A percentile compares a stretch with the other conserved stretches of the same genome.
These are phyloP conservation scores for Phytophthora litchii DNA, from an alignment of 352 stramenopile species.

Conservation along the genomic window DNA sequence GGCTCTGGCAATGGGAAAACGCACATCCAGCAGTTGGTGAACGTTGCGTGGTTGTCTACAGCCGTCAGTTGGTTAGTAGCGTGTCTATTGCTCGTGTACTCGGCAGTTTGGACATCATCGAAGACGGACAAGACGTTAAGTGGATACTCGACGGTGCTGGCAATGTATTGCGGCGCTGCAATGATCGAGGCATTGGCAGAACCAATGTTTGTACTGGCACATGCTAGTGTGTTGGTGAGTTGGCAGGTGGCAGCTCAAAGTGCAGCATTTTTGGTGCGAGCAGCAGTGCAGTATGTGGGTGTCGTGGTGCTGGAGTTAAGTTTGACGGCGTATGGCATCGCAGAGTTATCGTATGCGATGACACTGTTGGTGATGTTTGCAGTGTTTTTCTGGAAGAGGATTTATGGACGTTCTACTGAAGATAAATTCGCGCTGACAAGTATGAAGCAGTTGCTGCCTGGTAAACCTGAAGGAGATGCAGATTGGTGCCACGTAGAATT, in stretches of 20 bases:
- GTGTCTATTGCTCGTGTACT: conserved; percentile 29
- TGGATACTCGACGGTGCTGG: conserved; percentile 63
- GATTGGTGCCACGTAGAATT: conserved; percentile 65
- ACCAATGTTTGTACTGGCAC: conserved; percentile 81
- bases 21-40: conserved; percentile 72
- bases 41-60: conserved; percentile 81
- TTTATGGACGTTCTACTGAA: conserved; percentile 24
- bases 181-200: conserved; percentile 83
- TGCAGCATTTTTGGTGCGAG: conserved; percentile 74
- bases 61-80: conserved; percentile 63
- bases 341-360: conserved; percentile 74
- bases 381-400: conserved; percentile 57
- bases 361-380: conserved; percentile 68
- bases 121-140: conserved; percentile 23
- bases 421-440: conserved; percentile 49
- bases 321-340: conserved; percentile 76
- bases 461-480: conserved; percentile 2
- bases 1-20: conserved; percentile 2
- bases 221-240: conserved; percentile 82
- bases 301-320: conserved; percentile 67
- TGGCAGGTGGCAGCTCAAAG: conserved; percentile 83
- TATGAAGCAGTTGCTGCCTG: conserved; percentile 62
- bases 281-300: conserved; percentile 68
- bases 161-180: conserved; percentile 78
- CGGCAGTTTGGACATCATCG: conserved; percentile 14